These are phyloP conservation scores for Penicillium sp. DNA, from an alignment of 2,329 filamentous ascomycete species.

Conservation along the genomic window DNA sequence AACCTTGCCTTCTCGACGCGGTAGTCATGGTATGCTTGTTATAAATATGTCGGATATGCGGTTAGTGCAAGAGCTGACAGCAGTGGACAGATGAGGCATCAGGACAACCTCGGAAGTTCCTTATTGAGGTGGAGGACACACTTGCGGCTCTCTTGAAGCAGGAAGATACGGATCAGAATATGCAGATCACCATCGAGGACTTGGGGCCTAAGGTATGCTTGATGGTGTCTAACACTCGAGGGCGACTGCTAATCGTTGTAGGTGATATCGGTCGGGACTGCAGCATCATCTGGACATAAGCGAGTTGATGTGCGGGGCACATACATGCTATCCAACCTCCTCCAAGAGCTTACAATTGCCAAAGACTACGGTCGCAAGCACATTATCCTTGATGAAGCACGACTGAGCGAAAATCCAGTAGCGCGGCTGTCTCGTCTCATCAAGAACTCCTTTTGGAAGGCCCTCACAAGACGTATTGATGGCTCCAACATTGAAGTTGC, in stretches of 20 bases:
- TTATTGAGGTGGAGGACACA: slow-evolving; percentile 83
- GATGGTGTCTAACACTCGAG: background rate
- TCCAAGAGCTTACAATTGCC: slow-evolving; percentile 91
- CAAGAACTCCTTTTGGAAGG: slow-evolving; percentile 87
- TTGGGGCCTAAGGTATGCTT: slow-evolving; percentile 75
- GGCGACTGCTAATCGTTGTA: slow-evolving; percentile 40
- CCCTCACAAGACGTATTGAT: slow-evolving; percentile 85
- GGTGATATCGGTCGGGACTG: slow-evolving; percentile 81
- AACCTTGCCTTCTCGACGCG: slow-evolving; percentile 38
- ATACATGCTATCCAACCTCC: slow-evolving; percentile 94
- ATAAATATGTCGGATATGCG: background rate
- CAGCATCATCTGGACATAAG: slow-evolving; percentile 80
- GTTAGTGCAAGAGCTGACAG: slow-evolving; percentile 14
- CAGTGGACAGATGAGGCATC: slow-evolving; percentile 66
- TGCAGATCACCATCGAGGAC: slow-evolving; percentile 98
- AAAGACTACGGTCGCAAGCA: slow-evolving; percentile 86
- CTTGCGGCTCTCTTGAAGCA: slow-evolving; percentile 74
- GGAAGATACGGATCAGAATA: slow-evolving; percentile 91
- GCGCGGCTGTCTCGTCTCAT: slow-evolving; percentile 83
- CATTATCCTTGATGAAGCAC: slow-evolving; percentile 86
- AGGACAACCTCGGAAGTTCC: slow-evolving; percentile 71
- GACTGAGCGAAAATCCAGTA: slow-evolving; percentile 93
- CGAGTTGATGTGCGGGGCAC: slow-evolving; percentile 90
- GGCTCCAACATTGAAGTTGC: slow-evolving; percentile 76
- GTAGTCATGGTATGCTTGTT: slow-evolving; percentile 45